These are phyloP conservation scores for Colletotrichum simmondsii DNA, from an alignment of 2,329 filamentous ascomycete genomes.

Conservation along the genomic window DNA sequence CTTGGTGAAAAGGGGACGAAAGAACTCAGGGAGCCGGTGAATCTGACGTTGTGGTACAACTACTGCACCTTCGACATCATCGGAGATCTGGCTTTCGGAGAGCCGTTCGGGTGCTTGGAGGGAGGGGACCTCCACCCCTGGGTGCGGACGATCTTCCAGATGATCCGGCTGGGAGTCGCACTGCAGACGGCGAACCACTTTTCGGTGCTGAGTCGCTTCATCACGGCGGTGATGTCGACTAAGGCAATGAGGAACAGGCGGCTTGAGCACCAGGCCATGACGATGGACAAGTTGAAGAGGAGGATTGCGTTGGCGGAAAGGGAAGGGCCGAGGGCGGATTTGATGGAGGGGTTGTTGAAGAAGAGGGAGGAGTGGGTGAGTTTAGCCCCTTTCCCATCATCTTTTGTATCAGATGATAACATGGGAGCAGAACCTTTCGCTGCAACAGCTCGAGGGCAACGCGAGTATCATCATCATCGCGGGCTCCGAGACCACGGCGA, in stretches of 20 bases:
- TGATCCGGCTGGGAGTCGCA: neutral
- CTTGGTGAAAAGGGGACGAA: neutral
- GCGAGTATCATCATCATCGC: constrained; percentile 40
- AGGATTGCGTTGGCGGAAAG: constrained; percentile 31
- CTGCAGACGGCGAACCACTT: constrained; percentile 27
- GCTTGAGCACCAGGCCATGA: neutral
- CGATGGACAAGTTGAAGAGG: constrained; percentile 25
- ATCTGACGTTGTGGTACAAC: constrained; percentile 42
- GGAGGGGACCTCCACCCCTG: constrained; percentile 32
- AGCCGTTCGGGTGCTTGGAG: constrained; percentile 41
- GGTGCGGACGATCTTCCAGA: constrained; percentile 18
- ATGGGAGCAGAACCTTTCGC: constrained; percentile 3
- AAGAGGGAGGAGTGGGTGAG: constrained; percentile 34
- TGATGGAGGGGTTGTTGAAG: constrained; percentile 35
- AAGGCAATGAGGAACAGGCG: neutral
- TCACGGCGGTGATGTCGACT: constrained; percentile 14
- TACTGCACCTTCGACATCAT: constrained; percentile 44
- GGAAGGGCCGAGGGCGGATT: constrained; percentile 6
- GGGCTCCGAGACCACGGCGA: constrained; percentile 48
- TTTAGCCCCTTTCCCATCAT: neutral
- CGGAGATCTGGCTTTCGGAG: constrained; percentile 43
- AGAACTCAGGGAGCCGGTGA: constrained; percentile 3
- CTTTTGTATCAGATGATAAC: neutral
- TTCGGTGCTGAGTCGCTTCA: neutral
- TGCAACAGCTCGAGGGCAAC: constrained; percentile 33